Evolutionary conservation across 2,329 filamentous ascomycete species (phyloP).

Genomic region (Apiospora marii): DNA sequence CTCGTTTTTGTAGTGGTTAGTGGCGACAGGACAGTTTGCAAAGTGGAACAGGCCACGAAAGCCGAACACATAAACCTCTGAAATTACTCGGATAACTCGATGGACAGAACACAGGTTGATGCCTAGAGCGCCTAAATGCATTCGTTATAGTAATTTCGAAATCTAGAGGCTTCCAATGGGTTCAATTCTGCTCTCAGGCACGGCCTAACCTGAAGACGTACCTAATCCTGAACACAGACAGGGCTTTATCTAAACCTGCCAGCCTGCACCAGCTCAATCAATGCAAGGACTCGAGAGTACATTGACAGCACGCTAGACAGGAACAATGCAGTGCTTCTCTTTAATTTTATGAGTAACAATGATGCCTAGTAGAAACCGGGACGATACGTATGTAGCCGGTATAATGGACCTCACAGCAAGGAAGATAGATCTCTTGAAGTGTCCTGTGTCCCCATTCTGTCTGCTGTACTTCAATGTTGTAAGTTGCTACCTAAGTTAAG

Average conservation of each 20-base stretch:
- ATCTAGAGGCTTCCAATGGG: not conserved
- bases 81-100: slow-evolving; percentile 6
- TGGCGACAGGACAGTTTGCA: slow-evolving; percentile 31
- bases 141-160: not conserved
- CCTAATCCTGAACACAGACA: not conserved
- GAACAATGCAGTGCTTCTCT: too few species aligned
- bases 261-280: too few species aligned
- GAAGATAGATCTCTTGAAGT: too few species aligned
- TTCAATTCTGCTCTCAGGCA: not conserved
- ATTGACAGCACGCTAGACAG: too few species aligned
- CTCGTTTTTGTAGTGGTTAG: slow-evolving; percentile 17
- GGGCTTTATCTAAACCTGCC: not conserved
- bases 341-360: too few species aligned
- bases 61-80: slow-evolving; percentile 15
- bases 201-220: not conserved
- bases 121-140: not conserved
- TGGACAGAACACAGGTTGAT: not conserved
- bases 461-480: too few species aligned
- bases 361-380: too few species aligned
- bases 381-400: too few species aligned
- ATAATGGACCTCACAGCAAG: too few species aligned
- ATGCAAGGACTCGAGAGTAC: too few species aligned
- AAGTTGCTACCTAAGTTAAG: not conserved
- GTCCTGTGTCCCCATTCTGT: too few species aligned
- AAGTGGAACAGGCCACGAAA: slow-evolving; percentile 29